Evolutionary conservation across 352 stramenopile genomes (phyloP).

Genomic region (Achlya hypogyna): DNA sequence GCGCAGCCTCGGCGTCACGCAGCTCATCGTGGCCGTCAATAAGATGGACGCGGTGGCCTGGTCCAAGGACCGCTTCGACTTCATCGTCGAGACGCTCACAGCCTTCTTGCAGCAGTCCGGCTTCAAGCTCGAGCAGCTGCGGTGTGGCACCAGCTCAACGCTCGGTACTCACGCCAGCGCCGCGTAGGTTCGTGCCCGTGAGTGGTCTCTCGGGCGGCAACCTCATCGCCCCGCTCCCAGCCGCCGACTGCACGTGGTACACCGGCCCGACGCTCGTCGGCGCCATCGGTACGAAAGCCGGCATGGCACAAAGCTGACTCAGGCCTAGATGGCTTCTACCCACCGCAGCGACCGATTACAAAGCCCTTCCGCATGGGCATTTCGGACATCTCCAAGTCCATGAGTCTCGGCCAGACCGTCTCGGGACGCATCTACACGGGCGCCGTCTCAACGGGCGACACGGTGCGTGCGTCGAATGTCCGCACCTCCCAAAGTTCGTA

Average conservation of each 20-base stretch:
- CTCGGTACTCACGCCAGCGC: background rate
- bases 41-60: constrained; percentile 94
- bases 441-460: constrained; percentile 52
- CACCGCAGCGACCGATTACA: constrained; percentile 63
- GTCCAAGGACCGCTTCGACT: constrained; percentile 70
- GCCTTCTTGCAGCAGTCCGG: constrained; percentile 64
- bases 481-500: constrained; percentile 13
- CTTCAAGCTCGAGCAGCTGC: constrained; percentile 72
- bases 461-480: constrained; percentile 29
- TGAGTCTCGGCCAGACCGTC: constrained; percentile 68
- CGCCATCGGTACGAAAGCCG: constrained; percentile 45
- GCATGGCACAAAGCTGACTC: background rate
- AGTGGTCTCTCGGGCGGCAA: constrained; percentile 83
- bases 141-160: background rate
- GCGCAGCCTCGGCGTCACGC: constrained; percentile 87
- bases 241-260: constrained; percentile 62
- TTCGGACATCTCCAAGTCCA: constrained; percentile 79
- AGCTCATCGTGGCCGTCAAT: constrained; percentile 96
- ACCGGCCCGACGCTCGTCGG: constrained; percentile 65
- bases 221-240: constrained; percentile 45
- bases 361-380: constrained; percentile 82
- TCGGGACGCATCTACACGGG: constrained; percentile 81
- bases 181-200: constrained; percentile 66
- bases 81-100: constrained; percentile 62
- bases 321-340: constrained; percentile 51